These are phyloP conservation scores for Coemansia sp. DNA, from an alignment of 192 early-diverging fungal genomes.

Conservation along the genomic window DNA sequence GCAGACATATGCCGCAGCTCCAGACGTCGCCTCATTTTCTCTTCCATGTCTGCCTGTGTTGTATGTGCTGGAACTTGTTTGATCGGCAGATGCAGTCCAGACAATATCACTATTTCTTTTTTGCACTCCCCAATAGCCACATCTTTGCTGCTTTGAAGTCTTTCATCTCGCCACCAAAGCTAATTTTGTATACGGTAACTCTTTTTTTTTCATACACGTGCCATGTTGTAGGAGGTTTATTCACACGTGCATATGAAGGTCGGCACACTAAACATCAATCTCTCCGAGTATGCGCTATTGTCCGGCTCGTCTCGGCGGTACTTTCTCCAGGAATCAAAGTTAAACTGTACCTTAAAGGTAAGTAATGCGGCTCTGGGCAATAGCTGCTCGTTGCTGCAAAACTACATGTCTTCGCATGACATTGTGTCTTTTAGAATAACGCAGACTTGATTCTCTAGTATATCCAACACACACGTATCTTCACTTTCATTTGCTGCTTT, in stretches of 20 bases:
- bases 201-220: constrained; percentile 7
- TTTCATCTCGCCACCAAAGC: background rate
- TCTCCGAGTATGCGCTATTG: constrained; percentile 74
- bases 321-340: constrained; percentile 69
- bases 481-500: background rate
- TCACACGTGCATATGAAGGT: constrained; percentile 44
- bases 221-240: constrained; percentile 41
- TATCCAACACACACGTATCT: too few species aligned
- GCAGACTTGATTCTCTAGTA: too few species aligned
- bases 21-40: background rate
- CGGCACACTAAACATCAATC: constrained; percentile 71
- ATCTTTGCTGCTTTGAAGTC: too few species aligned
- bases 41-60: background rate
- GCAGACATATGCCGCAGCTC: background rate
- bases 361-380: background rate
- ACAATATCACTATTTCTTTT: background rate
- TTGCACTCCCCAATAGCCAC: background rate
- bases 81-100: background rate
- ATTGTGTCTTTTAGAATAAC: too few species aligned
- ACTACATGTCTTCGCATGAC: background rate
- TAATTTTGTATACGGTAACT: background rate
- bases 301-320: constrained; percentile 58
- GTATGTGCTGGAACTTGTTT: background rate
- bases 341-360: constrained; percentile 81
- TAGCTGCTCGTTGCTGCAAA: too few species aligned